Conservation (phyloP, 208 protist species). For the Trypanosoma conorhini region DNA sequence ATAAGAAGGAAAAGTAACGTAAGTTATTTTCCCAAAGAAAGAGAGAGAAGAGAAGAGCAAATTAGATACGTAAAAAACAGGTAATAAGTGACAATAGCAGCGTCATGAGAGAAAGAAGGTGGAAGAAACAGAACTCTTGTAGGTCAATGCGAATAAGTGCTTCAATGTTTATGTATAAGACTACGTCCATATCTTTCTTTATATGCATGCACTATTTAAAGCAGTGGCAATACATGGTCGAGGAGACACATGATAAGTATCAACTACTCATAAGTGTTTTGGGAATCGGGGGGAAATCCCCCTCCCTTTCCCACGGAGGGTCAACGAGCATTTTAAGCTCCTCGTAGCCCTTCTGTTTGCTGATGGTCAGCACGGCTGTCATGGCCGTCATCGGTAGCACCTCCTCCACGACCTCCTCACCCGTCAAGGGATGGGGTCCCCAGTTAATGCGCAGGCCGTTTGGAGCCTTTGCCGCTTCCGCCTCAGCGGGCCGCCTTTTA, state of each 20-base stretch:
- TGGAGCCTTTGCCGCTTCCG: background rate
- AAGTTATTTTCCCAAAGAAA: background rate
- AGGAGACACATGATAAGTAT: background rate
- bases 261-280: background rate
- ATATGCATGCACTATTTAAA: background rate
- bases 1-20: background rate
- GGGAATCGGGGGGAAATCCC: background rate
- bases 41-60: background rate
- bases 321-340: constrained; percentile 57
- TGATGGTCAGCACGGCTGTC: constrained; percentile 47
- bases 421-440: constrained; percentile 30
- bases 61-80: background rate
- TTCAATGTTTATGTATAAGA: background rate
- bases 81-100: background rate
- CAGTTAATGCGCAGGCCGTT: constrained; percentile 18
- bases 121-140: too few species aligned
- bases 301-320: constrained; percentile 58
- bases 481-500: constrained; percentile 11
- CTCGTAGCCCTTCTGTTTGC: constrained; percentile 36
- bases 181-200: constrained; percentile 1
- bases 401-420: constrained; percentile 45
- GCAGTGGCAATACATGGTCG: background rate
- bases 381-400: constrained; percentile 37
- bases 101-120: too few species aligned
- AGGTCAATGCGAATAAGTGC: background rate